Conservation (phyloP, 306 rosid genomes). For the Acacia melanoxylon region DNA sequence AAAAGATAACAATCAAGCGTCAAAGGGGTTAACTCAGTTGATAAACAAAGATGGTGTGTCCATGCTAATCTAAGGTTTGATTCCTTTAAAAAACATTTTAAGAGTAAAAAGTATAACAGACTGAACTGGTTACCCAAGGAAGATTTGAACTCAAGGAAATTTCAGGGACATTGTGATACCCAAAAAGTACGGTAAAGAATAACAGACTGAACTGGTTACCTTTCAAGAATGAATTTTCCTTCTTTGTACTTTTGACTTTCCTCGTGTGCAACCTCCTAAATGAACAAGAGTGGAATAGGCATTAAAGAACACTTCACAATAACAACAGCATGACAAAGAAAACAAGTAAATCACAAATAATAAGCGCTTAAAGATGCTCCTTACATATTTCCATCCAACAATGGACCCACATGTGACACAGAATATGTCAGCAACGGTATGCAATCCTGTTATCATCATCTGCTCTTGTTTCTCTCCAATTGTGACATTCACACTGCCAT, state of each 20-base stretch:
- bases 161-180: neutral
- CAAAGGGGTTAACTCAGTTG: neutral
- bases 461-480: slow-evolving; percentile 66
- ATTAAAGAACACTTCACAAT: neutral
- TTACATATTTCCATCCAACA: slow-evolving; percentile 89
- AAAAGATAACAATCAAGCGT: neutral
- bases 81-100: neutral
- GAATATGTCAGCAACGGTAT: slow-evolving; percentile 73
- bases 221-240: slow-evolving; percentile 74
- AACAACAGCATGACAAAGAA: neutral
- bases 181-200: neutral
- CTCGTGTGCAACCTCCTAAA: slow-evolving; percentile 65
- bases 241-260: slow-evolving; percentile 71
- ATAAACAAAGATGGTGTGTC: neutral
- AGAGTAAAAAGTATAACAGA: neutral
- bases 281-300: neutral
- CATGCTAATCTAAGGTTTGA: neutral
- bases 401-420: slow-evolving; percentile 72
- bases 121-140: too few relatives aligned
- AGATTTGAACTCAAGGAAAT: neutral
- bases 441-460: slow-evolving; percentile 69
- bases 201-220: slow-evolving; percentile 41
- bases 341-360: neutral
- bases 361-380: slow-evolving; percentile 24
- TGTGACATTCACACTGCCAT: slow-evolving; percentile 69